phyloP scores from a whole-genome alignment of 2,329 filamentous ascomycete genomes.

The Pseudogymnoascus sp. region DNA sequence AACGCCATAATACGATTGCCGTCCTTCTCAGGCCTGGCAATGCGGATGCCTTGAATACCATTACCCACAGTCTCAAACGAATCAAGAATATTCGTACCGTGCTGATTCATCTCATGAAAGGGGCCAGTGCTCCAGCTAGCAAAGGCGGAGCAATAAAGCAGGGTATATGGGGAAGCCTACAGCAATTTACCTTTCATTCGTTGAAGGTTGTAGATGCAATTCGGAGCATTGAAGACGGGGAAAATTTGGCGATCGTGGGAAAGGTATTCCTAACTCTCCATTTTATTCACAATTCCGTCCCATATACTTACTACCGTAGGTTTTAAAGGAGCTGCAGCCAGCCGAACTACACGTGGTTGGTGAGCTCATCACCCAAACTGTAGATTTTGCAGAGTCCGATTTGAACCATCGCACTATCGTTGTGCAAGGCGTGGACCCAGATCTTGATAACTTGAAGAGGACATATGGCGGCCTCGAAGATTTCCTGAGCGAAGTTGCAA shows the following conservation, averaged over 20 bases:
- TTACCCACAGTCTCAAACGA: conserved; percentile 56
- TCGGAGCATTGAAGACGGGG: conserved; percentile 45
- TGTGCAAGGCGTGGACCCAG: conserved; percentile 58
- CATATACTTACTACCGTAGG: conserved; percentile 29
- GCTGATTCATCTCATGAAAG: conserved; percentile 66
- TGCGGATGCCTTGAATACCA: conserved; percentile 40
- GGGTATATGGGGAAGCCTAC: conserved; percentile 66
- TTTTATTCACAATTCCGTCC: background rate
- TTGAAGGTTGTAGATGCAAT: conserved; percentile 62
- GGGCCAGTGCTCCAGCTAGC: conserved; percentile 48
- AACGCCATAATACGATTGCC: conserved; percentile 62
- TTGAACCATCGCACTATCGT: conserved; percentile 66
- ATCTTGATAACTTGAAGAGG: conserved; percentile 70
- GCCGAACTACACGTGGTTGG: conserved; percentile 57
- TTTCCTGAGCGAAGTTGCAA: conserved; percentile 61
- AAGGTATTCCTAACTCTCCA: conserved; percentile 35
- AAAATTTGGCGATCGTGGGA: conserved; percentile 42
- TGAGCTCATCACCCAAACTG: conserved; percentile 59
- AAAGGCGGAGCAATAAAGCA: conserved; percentile 40
- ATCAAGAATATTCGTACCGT: conserved; percentile 68
- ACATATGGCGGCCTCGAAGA: conserved; percentile 70
- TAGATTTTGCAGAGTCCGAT: conserved; percentile 74
- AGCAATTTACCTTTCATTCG: conserved; percentile 61
- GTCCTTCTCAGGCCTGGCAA: conserved; percentile 64
- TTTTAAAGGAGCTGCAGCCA: conserved; percentile 52